Evolutionary conservation across 805 yeast species (phyloP), one percentile per base, ranked within the genome.

Genomic region (Metschnikowia bowlesiae): DNA sequence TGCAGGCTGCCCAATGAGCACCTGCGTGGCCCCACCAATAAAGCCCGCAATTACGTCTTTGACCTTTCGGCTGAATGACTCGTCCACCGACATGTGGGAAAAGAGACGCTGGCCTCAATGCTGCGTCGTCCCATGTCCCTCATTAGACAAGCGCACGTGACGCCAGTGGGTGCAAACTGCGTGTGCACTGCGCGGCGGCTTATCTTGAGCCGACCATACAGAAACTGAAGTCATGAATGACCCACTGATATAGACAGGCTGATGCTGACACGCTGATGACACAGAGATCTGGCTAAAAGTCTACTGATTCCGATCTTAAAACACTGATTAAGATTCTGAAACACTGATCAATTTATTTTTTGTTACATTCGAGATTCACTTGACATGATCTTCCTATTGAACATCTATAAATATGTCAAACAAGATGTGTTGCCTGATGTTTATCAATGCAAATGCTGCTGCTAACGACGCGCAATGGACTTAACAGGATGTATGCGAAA

Each of bases 21-120:
- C 78, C 55, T 74, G 78, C 2, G 76, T 69, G 32, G 77, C 77
- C 7, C 78, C 78, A 2, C 78, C 78, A 6, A 73, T 62, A 52
- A 74, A 74, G 1, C 78, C 78, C 11, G 78, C 77, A 3, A 73
- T 63, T 6, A 73, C 61, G 52, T 74, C 78, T 52, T 74, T 74
- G 30, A 58, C 64, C 49, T 73, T 74, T 48, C 78, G 54, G 3
- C 62, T 49, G 30, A 68, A 46, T 1, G 76, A 71, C 13, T 61
- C 62, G 55, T 74, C 78, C 6, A 73, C 59, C 8, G 58, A 48
- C 60, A 57, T 57, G 40, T 22, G 37, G 45, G 13, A 29, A 4
- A 9, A 8, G 10, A 26, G 32, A 32, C n/a, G 38, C 3, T 33
- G 34, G 43, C 22, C 22, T 22, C 22, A 22, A 22, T 22, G 22